Evolutionary conservation across 2,329 filamentous ascomycete species (phyloP).

Genomic region (Botryotinia narcissicola): DNA sequence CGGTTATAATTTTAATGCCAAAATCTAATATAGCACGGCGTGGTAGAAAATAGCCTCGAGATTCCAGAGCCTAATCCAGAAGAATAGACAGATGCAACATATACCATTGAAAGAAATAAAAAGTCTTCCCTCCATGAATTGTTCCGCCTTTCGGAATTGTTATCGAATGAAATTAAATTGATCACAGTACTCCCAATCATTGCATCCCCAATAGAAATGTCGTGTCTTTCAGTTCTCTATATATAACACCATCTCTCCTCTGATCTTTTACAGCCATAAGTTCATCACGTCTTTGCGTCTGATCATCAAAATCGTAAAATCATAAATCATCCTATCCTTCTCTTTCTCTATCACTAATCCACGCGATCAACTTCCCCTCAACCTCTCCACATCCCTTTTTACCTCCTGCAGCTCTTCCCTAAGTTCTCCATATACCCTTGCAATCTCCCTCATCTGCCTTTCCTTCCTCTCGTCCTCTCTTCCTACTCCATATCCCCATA

Average conservation of each 20-base stretch:
- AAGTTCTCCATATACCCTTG: conserved; percentile 37
- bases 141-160: no score
- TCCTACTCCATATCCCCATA: conserved; percentile 38
- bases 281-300: not conserved
- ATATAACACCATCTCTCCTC: not conserved
- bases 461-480: conserved; percentile 33
- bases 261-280: not conserved
- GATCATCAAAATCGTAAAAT: conserved; percentile 7
- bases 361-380: conserved; percentile 26
- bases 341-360: not conserved
- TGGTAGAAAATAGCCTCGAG: not conserved
- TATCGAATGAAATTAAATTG: not conserved
- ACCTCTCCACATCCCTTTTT: conserved; percentile 36
- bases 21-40: not conserved
- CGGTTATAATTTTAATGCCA: not conserved
- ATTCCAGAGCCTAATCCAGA: not conserved
- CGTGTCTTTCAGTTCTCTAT: not conserved
- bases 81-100: not conserved
- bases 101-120: not conserved
- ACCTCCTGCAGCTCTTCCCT: conserved; percentile 35
- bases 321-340: not conserved
- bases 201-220: not conserved
- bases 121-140: not conserved
- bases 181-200: not conserved
- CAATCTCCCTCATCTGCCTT: conserved; percentile 38